Evolutionary conservation across 257 asterid genomes (phyloP).

Genomic region (Solanum gandarillasii): DNA sequence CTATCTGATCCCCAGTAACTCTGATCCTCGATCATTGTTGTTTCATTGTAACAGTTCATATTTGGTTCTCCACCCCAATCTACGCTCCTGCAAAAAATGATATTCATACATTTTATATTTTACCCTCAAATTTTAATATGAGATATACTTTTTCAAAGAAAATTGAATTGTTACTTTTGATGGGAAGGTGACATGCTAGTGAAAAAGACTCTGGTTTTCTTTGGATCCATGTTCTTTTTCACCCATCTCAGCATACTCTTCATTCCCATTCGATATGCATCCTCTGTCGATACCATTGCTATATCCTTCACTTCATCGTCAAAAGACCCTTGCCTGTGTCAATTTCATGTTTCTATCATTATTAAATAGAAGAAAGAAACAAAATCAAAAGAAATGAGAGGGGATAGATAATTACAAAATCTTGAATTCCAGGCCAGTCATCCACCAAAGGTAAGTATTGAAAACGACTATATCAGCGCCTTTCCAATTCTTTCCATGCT

Average conservation of each 20-base stretch:
- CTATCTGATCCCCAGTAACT: slow-evolving; percentile 34
- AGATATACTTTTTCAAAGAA: neutral
- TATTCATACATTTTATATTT: neutral
- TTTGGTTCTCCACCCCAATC: slow-evolving; percentile 55
- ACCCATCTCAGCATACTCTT: slow-evolving; percentile 57
- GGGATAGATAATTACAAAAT: slow-evolving; percentile 24
- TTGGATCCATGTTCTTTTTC: slow-evolving; percentile 43
- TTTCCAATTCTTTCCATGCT: slow-evolving; percentile 68
- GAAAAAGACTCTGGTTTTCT: slow-evolving; percentile 45
- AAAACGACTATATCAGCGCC: slow-evolving; percentile 64
- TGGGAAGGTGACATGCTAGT: slow-evolving; percentile 73
- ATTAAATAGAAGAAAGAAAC: neutral
- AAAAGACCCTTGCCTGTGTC: slow-evolving; percentile 48
- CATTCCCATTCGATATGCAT: slow-evolving; percentile 59
- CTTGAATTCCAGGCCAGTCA: slow-evolving; percentile 33
- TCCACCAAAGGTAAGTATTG: slow-evolving; percentile 90
- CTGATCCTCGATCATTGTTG: slow-evolving; percentile 30
- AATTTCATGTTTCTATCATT: neutral
- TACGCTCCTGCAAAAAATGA: slow-evolving; percentile 30
- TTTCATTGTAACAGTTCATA: slow-evolving; percentile 63
- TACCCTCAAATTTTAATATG: neutral
- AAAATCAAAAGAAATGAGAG: neutral
- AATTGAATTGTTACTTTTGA: slow-evolving; percentile 22
- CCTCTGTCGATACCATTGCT: slow-evolving; percentile 26
- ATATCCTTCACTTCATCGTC: slow-evolving; percentile 39